Conservation (phyloP, 306 rosid genomes). For the Myrica gale region DNA sequence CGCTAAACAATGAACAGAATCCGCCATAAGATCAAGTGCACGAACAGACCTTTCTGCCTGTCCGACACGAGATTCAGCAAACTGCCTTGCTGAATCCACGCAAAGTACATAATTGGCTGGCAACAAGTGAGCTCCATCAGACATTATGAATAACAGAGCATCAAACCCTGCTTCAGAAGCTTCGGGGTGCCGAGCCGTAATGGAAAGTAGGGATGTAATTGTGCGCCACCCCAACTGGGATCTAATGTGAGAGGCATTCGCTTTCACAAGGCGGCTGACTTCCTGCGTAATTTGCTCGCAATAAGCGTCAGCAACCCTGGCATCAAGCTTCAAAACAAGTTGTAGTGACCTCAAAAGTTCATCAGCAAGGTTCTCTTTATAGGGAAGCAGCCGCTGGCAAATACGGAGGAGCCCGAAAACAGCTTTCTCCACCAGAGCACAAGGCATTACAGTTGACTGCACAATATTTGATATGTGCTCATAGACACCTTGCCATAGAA, state of each 20-base stretch:
- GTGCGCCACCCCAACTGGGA: constrained; percentile 94
- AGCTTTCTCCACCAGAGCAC: constrained; percentile 95
- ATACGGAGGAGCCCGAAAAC: constrained; percentile 92
- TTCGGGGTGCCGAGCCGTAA: constrained; percentile 83
- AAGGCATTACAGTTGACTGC: constrained; percentile 92
- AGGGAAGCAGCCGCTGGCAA: constrained; percentile 98
- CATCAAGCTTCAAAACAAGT: constrained; percentile 95
- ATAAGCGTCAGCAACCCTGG: constrained; percentile 95
- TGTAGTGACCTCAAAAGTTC: constrained; percentile 92
- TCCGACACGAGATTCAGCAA: constrained; percentile 98
- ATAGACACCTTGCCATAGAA: constrained; percentile 95
- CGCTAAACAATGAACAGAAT: constrained; percentile 74
- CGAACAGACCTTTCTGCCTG: constrained; percentile 81
- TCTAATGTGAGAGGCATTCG: constrained; percentile 93
- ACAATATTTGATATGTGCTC: constrained; percentile 92
- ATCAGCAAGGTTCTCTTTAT: constrained; percentile 92
- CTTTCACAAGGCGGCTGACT: constrained; percentile 93
- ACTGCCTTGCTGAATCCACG: constrained; percentile 81
- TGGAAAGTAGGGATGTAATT: constrained; percentile 76
- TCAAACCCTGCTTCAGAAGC: constrained; percentile 98
- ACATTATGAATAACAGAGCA: constrained; percentile 77
- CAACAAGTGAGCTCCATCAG: constrained; percentile 78
- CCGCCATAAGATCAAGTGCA: constrained; percentile 85
- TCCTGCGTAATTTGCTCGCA: constrained; percentile 98
- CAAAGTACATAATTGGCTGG: constrained; percentile 84